These are phyloP conservation scores for Davidsoniella neocaledoniae DNA, from an alignment of 2,329 filamentous ascomycete genomes.

Conservation along the genomic window DNA sequence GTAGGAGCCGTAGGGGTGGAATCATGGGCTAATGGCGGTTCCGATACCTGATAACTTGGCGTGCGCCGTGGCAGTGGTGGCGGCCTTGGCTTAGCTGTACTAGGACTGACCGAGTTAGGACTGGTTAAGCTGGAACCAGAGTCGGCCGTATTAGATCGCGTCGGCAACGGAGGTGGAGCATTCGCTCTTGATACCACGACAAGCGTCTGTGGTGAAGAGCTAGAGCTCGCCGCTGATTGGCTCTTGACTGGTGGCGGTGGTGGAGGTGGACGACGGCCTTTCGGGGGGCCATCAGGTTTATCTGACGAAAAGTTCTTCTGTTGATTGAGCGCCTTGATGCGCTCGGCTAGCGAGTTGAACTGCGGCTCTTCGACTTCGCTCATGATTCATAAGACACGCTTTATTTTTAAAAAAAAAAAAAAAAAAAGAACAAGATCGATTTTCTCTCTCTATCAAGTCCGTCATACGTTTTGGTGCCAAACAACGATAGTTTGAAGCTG, in stretches of 20 bases:
- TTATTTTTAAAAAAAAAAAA: constrained; percentile 17
- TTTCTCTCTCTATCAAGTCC: no score
- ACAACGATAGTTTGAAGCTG: no score
- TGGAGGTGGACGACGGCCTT: constrained; percentile 19
- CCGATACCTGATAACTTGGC: constrained; percentile 8
- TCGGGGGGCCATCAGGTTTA: not conserved
- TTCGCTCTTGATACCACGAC: not conserved
- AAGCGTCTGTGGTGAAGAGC: constrained; percentile 14
- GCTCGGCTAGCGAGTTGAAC: constrained; percentile 42
- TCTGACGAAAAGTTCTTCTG: constrained; percentile 35
- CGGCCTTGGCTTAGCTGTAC: constrained; percentile 22
- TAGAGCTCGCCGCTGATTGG: not conserved
- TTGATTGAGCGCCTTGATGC: constrained; percentile 46
- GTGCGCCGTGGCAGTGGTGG: constrained; percentile 18
- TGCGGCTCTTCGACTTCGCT: constrained; percentile 44
- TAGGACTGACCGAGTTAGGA: constrained; percentile 9
- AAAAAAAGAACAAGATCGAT: no score
- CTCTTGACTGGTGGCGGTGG: constrained; percentile 12
- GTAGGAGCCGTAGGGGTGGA: not conserved
- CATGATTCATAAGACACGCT: constrained; percentile 21
- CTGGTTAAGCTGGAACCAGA: no score
- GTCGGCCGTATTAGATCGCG: constrained; percentile 17
- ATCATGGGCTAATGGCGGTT: not conserved
- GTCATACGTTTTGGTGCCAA: no score
- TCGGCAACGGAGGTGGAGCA: constrained; percentile 25